Evolutionary conservation across 352 stramenopile species (phyloP).

Genomic region (Thalassiosira oceanica): DNA sequence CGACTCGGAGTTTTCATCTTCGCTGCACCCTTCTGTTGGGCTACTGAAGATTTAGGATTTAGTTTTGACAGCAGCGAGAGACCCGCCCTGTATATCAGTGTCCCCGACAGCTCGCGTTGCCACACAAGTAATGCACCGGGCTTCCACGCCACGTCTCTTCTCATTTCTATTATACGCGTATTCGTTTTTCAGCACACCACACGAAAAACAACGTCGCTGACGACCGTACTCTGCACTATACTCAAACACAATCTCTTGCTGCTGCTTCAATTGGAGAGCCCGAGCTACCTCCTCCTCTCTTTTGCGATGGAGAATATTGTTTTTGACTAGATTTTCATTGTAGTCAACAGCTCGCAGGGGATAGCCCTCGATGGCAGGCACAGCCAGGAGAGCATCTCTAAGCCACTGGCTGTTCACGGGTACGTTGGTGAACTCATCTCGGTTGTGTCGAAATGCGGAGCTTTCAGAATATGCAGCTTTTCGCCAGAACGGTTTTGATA

Average conservation of each 20-base stretch:
- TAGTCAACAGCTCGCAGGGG: constrained; percentile 17
- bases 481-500: constrained; percentile 24
- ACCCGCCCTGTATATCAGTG: too few relatives aligned
- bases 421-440: constrained; percentile 16
- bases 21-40: too few relatives aligned
- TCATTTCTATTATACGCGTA: constrained; percentile 21
- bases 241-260: neutral
- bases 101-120: too few relatives aligned
- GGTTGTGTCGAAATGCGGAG: constrained; percentile 9
- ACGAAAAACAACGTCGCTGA: constrained; percentile 12
- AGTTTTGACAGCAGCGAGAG: too few relatives aligned
- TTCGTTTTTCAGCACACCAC: constrained; percentile 13
- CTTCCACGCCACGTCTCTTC: constrained; percentile 15
- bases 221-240: neutral
- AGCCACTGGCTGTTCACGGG: constrained; percentile 2
- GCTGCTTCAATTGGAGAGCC: neutral
- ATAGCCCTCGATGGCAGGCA: constrained; percentile 9
- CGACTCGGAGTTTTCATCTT: too few relatives aligned
- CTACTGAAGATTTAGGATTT: too few relatives aligned
- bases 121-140: constrained; percentile 27
- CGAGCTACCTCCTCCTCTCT: neutral
- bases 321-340: constrained; percentile 14
- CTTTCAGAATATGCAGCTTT: constrained; percentile 17
- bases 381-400: constrained; percentile 2
- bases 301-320: constrained; percentile 9